These are phyloP conservation scores for Eudorina sp. DNA, from an alignment of 139 green algal genomes.

Conservation along the genomic window DNA sequence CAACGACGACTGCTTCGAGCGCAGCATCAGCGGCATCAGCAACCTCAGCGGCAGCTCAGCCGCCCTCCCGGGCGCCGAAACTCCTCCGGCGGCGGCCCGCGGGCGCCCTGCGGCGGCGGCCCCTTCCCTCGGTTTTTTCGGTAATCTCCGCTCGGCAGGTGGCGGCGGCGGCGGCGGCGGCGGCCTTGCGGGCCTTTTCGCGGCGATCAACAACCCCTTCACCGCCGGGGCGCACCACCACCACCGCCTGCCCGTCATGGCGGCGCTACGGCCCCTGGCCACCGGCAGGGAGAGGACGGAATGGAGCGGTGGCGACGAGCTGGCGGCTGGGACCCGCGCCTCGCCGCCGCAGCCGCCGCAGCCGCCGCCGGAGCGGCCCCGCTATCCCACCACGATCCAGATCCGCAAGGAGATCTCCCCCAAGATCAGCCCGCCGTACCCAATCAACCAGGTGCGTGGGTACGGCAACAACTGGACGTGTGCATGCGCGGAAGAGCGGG, in stretches of 20 bases:
- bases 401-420: slow-evolving; percentile 36
- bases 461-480: not conserved
- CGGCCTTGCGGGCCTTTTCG: not conserved
- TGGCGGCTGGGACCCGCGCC: not conserved
- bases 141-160: too few relatives aligned
- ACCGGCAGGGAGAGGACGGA: too few relatives aligned
- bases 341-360: not conserved
- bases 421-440: slow-evolving; percentile 40
- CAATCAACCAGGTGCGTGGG: slow-evolving; percentile 34
- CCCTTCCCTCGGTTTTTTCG: too few relatives aligned
- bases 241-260: not conserved
- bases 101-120: too few relatives aligned
- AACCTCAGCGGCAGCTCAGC: too few relatives aligned
- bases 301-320: too few relatives aligned
- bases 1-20: not conserved
- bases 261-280: not conserved
- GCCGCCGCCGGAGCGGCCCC: not conserved
- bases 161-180: not conserved
- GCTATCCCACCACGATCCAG: slow-evolving; percentile 11
- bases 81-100: too few relatives aligned
- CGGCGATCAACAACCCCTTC: slow-evolving; percentile 42
- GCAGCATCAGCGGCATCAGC: too few relatives aligned
- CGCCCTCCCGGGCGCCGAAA: too few relatives aligned
- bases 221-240: too few relatives aligned
- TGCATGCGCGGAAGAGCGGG: too few relatives aligned